Evolutionary conservation across 192 early-diverging fungal species (phyloP).

Genomic region (Linnemannia hyalina): DNA sequence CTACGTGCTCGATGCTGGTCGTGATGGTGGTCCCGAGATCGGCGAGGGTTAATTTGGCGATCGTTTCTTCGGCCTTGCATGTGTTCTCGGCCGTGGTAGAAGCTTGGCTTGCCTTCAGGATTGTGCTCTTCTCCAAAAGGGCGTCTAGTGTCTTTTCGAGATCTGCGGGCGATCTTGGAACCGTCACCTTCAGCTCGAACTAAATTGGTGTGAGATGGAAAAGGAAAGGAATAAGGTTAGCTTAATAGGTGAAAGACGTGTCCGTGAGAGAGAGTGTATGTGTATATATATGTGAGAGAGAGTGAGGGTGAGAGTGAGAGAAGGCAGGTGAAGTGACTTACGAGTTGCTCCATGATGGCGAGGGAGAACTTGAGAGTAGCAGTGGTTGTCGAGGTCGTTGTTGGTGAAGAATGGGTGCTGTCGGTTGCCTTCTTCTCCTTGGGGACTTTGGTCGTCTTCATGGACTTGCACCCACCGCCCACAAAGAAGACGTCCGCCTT

Average conservation of each 20-base stretch:
- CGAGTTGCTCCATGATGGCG: constrained; percentile 80
- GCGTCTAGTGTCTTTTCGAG: constrained; percentile 76
- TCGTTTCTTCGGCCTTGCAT: constrained; percentile 83
- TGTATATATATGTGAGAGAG: too few species aligned
- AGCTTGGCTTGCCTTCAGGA: constrained; percentile 79
- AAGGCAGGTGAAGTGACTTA: constrained; percentile 23
- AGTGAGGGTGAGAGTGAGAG: neutral
- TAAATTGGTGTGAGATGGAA: neutral
- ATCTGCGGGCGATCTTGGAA: constrained; percentile 76
- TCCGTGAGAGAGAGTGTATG: too few species aligned
- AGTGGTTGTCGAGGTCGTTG: neutral
- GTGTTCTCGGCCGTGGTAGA: constrained; percentile 84
- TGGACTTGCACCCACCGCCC: constrained; percentile 62
- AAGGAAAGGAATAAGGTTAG: neutral
- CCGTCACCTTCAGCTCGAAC: constrained; percentile 70
- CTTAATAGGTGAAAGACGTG: too few species aligned
- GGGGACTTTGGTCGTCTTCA: constrained; percentile 64
- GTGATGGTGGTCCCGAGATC: constrained; percentile 44
- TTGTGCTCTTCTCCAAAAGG: constrained; percentile 72
- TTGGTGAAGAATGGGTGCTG: constrained; percentile 5
- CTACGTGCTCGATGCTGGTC: neutral
- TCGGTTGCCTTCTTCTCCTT: constrained; percentile 47
- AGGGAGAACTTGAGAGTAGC: constrained; percentile 69
- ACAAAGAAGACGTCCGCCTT: constrained; percentile 82
- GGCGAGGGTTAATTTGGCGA: constrained; percentile 60